phyloP scores from a whole-genome alignment of 257 asterid species.

The Cinchona pubescens region DNA sequence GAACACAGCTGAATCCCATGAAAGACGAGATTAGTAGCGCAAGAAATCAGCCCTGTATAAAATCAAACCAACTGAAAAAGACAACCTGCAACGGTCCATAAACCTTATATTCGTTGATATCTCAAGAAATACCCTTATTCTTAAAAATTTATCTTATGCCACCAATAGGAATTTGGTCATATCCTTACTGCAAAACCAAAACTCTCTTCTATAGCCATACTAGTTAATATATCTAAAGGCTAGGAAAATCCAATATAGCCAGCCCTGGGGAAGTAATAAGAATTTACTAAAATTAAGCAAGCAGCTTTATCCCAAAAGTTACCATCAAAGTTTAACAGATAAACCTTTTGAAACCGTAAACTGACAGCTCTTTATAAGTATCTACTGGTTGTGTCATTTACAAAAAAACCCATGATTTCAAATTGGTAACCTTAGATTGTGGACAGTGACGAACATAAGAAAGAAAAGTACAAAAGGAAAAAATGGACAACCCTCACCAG shows the following conservation, averaged over 20 bases:
- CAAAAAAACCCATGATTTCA: neutral
- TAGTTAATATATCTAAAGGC: neutral
- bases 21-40: neutral
- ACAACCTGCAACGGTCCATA: neutral
- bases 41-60: neutral
- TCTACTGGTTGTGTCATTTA: neutral
- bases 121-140: neutral
- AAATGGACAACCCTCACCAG: constrained; percentile 41
- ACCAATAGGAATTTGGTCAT: neutral
- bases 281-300: neutral
- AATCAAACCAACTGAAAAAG: neutral
- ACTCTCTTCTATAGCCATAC: neutral
- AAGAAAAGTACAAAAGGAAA: neutral
- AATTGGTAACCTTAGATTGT: neutral
- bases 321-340: neutral
- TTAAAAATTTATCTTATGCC: neutral
- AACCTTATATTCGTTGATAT: neutral
- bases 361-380: neutral
- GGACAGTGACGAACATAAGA: neutral
- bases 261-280: neutral
- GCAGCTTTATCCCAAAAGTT: neutral
- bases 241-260: neutral
- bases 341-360: neutral
- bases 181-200: neutral
- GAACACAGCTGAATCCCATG: neutral